phyloP scores from a whole-genome alignment of 352 stramenopile species.

The Phytophthora pluvialis region DNA sequence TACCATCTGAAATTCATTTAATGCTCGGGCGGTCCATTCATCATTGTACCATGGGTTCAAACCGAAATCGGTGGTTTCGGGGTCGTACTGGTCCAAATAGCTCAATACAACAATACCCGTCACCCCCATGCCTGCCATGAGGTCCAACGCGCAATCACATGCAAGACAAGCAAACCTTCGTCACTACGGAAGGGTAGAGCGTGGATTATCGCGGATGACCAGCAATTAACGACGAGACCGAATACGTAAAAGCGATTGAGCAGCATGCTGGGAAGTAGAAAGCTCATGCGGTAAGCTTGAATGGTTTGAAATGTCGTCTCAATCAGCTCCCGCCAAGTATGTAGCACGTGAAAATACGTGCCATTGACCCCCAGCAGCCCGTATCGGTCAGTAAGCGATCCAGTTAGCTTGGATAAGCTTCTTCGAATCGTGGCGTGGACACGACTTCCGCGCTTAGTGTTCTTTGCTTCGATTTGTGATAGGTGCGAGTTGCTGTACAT shows the following conservation, averaged over 20 bases:
- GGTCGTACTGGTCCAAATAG: conserved; percentile 36
- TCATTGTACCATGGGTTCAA: background rate
- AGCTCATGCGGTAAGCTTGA: conserved; percentile 27
- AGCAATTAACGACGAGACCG: conserved; percentile 20
- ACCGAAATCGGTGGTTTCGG: conserved; percentile 1
- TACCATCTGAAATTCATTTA: conserved; percentile 37
- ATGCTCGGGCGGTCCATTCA: conserved; percentile 8
- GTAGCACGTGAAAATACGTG: conserved; percentile 8
- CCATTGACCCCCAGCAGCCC: conserved; percentile 20
- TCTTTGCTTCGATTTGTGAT: background rate
- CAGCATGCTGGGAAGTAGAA: conserved; percentile 9
- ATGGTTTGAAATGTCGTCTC: conserved; percentile 17
- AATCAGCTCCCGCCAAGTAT: conserved; percentile 6
- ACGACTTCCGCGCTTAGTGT: background rate
- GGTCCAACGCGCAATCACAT: conserved; percentile 35
- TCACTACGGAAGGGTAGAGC: conserved; percentile 6
- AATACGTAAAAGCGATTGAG: conserved; percentile 28
- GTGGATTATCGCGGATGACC: conserved; percentile 26
- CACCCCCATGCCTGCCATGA: conserved; percentile 36
- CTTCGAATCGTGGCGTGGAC: background rate
- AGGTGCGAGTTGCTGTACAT: no score
- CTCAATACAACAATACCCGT: conserved; percentile 19
- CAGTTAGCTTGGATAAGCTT: background rate
- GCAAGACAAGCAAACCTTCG: conserved; percentile 33
- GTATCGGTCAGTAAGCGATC: conserved; percentile 3